Base-by-base conservation (phyloP, 805 yeast species). In the Ogataea naganishii region DNA sequence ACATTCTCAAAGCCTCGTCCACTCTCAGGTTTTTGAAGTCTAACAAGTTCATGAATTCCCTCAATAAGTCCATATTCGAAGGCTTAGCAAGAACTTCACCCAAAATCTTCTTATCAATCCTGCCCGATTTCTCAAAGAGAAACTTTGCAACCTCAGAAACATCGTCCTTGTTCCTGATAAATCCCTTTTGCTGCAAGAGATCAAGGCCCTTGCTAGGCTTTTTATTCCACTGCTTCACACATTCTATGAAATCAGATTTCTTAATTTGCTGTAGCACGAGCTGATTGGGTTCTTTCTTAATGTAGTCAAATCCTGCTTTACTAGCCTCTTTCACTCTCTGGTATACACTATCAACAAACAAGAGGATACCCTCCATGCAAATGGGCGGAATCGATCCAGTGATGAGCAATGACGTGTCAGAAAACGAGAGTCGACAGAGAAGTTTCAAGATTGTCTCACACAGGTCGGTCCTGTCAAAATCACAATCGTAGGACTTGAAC, bases 311-410 rank as follows among this genome's bases (percentile, higher is more conserved):
- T 21, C 47, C 47, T 14, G 45, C 35, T 18, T 49, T 43, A 11
- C 34, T 44, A 3, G 53, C 49, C 27, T 43, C 26, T 55, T 63
- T 59, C 38, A 72, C 47, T 47, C 78, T 49, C 26, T 67, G 72
- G 39, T 70, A 67, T 26, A 83, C 61, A 11, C 78, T 76, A 34
- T 73, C 70, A 24, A 88, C 62, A 33, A 80, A 75, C 2, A 82
- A 68, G 14, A 89, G 60, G 3, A 92, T 53, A 2, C 96, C 95
- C 44, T 92, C 97, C 30, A 92, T 61, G 45, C 97, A 89, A 6
- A 86, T 69, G 1, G 97, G 96, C 1, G 98, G 97, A 2, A 89
- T 94, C 44, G 72, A 79, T 23, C 81, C 83, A 0, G 95, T 82
- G 0, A 94, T 78, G 43, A 69, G 62, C 7, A 66, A 44, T 0